Evolutionary conservation across 345 rosid species (phyloP).

Genomic region (Carallia pectinifolia): DNA sequence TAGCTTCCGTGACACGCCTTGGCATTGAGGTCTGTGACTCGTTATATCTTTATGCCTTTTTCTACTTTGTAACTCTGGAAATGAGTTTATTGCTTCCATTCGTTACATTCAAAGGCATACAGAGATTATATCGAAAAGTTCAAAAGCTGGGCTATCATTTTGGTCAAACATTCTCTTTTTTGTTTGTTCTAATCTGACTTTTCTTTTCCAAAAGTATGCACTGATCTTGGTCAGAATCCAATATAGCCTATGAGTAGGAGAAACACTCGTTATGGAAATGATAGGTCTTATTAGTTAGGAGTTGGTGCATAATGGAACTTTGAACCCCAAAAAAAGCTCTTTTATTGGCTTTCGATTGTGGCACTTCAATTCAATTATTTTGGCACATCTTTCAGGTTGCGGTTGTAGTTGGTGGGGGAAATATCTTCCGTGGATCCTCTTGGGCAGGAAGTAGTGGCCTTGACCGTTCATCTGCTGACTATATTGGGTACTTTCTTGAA

Average conservation of each 20-base stretch:
- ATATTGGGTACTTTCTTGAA: constrained; percentile 65
- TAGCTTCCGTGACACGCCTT: constrained; percentile 80
- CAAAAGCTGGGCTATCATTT: too few species aligned
- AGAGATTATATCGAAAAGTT: too few species aligned
- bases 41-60: too few species aligned
- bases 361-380: constrained; percentile 4
- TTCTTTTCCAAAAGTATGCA: too few species aligned
- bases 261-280: too few species aligned
- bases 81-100: too few species aligned
- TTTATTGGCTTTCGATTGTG: constrained; percentile 1
- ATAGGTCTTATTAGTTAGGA: background rate
- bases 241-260: too few species aligned
- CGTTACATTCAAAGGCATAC: too few species aligned
- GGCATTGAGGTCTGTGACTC: constrained; percentile 65
- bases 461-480: constrained; percentile 97
- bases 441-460: constrained; percentile 97
- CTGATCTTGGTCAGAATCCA: too few species aligned
- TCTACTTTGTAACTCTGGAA: too few species aligned
- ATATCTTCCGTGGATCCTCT: constrained; percentile 87
- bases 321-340: background rate
- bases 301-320: background rate
- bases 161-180: too few species aligned
- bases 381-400: constrained; percentile 59
- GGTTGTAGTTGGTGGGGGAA: constrained; percentile 94
- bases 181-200: too few species aligned